Evolutionary conservation across 192 early-diverging fungal genomes (phyloP).

Genomic region (Coemansia sp.): DNA sequence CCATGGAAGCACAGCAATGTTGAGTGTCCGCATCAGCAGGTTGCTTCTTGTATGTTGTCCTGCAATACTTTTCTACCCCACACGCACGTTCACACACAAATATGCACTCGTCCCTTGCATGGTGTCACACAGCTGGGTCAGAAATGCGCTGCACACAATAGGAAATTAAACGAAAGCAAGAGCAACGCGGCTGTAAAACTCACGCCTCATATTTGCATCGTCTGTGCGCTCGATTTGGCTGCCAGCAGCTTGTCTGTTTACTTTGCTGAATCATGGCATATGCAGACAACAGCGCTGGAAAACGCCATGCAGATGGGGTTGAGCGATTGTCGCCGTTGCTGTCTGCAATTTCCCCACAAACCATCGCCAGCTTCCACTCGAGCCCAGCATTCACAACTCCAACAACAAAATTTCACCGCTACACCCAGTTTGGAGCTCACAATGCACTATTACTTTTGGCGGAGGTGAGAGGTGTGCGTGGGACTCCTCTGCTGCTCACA

Average conservation of each 20-base stretch:
- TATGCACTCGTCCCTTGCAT: slow-evolving; percentile 7
- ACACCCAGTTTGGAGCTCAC: neutral
- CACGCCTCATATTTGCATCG: neutral
- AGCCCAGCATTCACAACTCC: neutral
- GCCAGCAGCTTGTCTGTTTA: slow-evolving; percentile 1
- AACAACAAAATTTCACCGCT: neutral
- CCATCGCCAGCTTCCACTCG: neutral
- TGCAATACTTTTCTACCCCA: neutral
- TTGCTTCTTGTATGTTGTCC: neutral
- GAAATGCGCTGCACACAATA: neutral
- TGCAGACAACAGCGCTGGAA: neutral
- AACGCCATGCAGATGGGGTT: slow-evolving; percentile 3
- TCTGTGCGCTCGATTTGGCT: neutral
- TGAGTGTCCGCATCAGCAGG: neutral
- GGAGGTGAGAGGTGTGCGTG: neutral
- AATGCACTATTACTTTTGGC: neutral
- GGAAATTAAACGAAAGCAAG: neutral
- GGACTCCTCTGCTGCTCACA: neutral
- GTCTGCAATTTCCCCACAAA: neutral
- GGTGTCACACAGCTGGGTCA: neutral
- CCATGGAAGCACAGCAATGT: neutral
- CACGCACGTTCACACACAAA: slow-evolving; percentile 4
- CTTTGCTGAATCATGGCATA: neutral
- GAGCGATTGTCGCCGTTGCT: neutral
- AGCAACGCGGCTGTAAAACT: neutral